Evolutionary conservation across 2,329 filamentous ascomycete species (phyloP).

Genomic region (Ophiostoma perfectum): DNA sequence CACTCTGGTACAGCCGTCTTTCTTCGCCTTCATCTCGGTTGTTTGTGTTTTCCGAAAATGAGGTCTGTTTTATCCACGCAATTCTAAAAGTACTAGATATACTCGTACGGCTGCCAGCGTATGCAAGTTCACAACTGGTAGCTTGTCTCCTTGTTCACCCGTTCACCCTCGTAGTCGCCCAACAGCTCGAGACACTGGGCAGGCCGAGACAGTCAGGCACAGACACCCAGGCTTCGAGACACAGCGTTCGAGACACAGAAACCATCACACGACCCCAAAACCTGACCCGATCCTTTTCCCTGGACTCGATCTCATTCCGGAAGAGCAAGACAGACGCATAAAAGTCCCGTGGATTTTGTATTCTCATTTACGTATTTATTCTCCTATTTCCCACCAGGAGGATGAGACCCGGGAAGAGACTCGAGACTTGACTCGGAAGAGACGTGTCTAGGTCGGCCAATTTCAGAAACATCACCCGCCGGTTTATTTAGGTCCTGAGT

Average conservation of each 20-base stretch:
- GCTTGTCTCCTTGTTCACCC: not conserved
- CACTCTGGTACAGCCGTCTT: not conserved
- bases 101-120: no score
- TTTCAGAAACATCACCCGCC: conserved; percentile 12
- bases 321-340: not conserved
- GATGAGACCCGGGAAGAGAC: no score
- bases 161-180: not conserved
- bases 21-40: not conserved
- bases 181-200: conserved; percentile 1
- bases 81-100: no score
- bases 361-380: not conserved
- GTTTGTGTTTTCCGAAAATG: not conserved
- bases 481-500: not conserved
- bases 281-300: not conserved
- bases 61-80: no score
- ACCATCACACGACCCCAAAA: conserved; percentile 1
- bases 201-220: not conserved
- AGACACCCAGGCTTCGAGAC: not conserved
- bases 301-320: conserved; percentile 7
- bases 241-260: not conserved
- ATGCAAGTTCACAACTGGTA: no score
- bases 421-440: not conserved
- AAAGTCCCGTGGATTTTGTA: not conserved
- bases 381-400: no score
- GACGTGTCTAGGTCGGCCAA: conserved; percentile 11